Evolutionary conservation across 768 basidiomycete species (phyloP).

Genomic region (Lactifluus echinatus): DNA sequence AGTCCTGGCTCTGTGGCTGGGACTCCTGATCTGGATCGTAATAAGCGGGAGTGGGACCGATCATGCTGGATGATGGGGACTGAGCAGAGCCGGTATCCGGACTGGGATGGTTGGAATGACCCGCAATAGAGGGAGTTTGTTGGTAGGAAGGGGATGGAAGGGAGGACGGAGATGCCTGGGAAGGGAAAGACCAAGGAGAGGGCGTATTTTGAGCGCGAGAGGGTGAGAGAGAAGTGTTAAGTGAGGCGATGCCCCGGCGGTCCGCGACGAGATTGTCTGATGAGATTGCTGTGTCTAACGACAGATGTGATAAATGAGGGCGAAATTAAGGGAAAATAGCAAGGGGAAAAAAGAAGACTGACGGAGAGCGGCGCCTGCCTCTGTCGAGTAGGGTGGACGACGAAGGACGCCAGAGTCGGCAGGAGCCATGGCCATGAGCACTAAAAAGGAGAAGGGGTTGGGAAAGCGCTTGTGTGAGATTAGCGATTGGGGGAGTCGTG

Average conservation of each 20-base stretch:
- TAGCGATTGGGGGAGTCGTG: no score
- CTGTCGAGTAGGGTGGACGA: background rate
- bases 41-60: constrained; percentile 20
- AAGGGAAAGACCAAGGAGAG: background rate
- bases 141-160: constrained; percentile 2
- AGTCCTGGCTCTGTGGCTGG: constrained; percentile 8
- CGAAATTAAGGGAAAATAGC: background rate
- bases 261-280: background rate
- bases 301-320: background rate
- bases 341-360: background rate
- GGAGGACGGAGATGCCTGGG: background rate
- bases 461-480: no score
- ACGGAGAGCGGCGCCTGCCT: background rate
- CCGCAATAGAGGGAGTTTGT: background rate
- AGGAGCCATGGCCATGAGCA: constrained; percentile 4
- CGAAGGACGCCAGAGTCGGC: background rate
- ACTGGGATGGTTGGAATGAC: background rate
- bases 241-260: constrained; percentile 2
- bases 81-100: background rate
- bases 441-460: background rate
- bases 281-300: background rate
- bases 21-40: constrained; percentile 18
- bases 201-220: background rate
- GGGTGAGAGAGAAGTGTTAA: background rate
- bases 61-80: constrained; percentile 17